Conservation (phyloP, 2,329 filamentous ascomycete species). For the Arthrinium puccinioides region DNA sequence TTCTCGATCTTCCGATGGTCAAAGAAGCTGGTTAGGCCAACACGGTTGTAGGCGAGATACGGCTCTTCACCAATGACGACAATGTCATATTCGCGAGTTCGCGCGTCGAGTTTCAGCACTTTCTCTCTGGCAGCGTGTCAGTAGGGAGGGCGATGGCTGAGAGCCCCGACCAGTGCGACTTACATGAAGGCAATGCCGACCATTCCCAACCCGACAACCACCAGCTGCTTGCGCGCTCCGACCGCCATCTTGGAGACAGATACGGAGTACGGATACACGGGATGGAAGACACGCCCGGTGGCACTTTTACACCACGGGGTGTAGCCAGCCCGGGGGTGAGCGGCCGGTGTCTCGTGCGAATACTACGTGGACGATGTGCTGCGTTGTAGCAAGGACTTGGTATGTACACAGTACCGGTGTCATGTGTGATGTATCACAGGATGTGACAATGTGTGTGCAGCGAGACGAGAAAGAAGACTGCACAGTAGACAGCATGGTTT, state of each 20-base stretch:
- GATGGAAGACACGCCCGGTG: too few relatives aligned
- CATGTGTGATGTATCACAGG: too few relatives aligned
- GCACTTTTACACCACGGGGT: too few relatives aligned
- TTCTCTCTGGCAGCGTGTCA: constrained; percentile 59
- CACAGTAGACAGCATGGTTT: too few relatives aligned
- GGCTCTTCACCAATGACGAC: constrained; percentile 83
- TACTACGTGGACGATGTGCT: too few relatives aligned
- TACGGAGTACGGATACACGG: too few relatives aligned
- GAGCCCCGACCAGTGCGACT: constrained; percentile 32
- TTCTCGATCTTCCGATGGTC: constrained; percentile 79
- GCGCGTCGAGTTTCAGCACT: constrained; percentile 74
- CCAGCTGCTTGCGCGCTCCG: constrained; percentile 54
- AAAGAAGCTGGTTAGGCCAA: constrained; percentile 84
- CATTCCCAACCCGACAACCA: constrained; percentile 87
- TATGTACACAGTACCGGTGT: too few relatives aligned
- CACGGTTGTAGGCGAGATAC: constrained; percentile 85
- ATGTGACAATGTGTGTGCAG: too few relatives aligned
- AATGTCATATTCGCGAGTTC: constrained; percentile 68
- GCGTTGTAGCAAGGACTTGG: too few relatives aligned
- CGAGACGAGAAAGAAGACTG: too few relatives aligned
- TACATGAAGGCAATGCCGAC: constrained; percentile 85
- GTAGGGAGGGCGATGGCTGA: constrained; percentile 5
- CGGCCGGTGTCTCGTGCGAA: too few relatives aligned
- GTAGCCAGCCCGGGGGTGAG: too few relatives aligned
- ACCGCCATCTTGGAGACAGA: constrained; percentile 43